A percentile compares a stretch with the other conserved stretches of the same genome.
Conservation (phyloP, 371 early-diverging fungal species). For the Conidiobolus incongruus region DNA sequence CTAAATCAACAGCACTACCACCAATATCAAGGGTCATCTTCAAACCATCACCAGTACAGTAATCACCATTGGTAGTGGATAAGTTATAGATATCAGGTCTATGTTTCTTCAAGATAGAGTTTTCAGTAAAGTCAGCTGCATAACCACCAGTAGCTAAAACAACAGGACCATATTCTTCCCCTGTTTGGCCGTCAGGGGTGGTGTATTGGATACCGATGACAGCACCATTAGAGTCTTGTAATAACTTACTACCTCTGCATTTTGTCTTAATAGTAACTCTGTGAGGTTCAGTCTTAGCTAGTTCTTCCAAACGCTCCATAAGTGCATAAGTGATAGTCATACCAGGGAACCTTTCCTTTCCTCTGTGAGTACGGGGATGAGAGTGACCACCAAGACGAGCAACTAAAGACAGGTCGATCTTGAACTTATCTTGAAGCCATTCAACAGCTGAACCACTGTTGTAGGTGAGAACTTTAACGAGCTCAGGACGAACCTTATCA, state of each 20-base stretch:
- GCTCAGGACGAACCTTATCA: constrained; percentile 57
- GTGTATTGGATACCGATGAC: constrained; percentile 71
- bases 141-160: constrained; percentile 89
- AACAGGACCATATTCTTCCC: constrained; percentile 48
- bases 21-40: constrained; percentile 67
- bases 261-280: constrained; percentile 58
- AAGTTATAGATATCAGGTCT: constrained; percentile 23
- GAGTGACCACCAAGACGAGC: constrained; percentile 79
- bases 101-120: constrained; percentile 33
- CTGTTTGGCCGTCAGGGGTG: constrained; percentile 25
- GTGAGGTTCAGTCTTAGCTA: constrained; percentile 35
- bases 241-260: constrained; percentile 38
- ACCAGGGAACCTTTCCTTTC: constrained; percentile 81
- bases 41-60: constrained; percentile 90
- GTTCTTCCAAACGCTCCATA: constrained; percentile 66
- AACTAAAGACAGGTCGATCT: constrained; percentile 64
- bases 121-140: constrained; percentile 44
- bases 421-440: constrained; percentile 80
- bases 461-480: constrained; percentile 69
- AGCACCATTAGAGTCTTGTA: constrained; percentile 23
- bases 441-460: constrained; percentile 73
- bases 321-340: constrained; percentile 90
- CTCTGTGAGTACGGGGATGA: constrained; percentile 84
- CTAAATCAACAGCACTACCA: constrained; percentile 74
- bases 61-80: constrained; percentile 86